Evolutionary conservation across 306 rosid genomes (phyloP).

Genomic region (Dalbergia cultrata): DNA sequence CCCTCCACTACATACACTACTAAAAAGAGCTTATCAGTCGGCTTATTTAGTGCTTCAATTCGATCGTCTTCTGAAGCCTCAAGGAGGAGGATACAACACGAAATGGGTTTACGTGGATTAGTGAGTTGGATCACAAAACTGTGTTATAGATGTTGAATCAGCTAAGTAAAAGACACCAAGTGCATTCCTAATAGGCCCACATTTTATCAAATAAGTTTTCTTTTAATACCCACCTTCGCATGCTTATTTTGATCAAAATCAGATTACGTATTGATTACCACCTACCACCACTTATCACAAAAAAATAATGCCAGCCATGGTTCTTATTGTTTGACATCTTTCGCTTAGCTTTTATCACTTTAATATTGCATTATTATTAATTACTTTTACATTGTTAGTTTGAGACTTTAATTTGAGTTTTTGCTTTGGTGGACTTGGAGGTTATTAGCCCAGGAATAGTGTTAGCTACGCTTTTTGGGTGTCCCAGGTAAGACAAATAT

Average conservation of each 20-base stretch:
- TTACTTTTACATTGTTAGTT: background rate
- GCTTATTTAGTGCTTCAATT: conserved; percentile 42
- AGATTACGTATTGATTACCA: conserved; percentile 38
- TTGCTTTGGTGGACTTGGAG: background rate
- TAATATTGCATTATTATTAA: background rate
- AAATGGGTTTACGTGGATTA: conserved; percentile 54
- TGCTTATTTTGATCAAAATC: conserved; percentile 33
- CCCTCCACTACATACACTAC: conserved; percentile 24
- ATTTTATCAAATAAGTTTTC: conserved; percentile 19
- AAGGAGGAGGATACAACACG: conserved; percentile 10
- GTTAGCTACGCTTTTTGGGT: background rate
- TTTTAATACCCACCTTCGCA: conserved; percentile 39
- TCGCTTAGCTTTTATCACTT: background rate
- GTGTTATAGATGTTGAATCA: conserved; percentile 47
- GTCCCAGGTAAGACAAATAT: background rate
- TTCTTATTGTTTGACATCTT: conserved; percentile 13
- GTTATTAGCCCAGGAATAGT: background rate
- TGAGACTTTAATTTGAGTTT: background rate
- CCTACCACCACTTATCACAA: conserved; percentile 42
- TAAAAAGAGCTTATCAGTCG: conserved; percentile 35
- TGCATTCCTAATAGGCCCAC: conserved; percentile 58
- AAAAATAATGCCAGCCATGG: background rate
- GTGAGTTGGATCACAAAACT: conserved; percentile 76
- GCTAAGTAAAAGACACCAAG: conserved; percentile 41
- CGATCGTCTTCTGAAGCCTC: conserved; percentile 4